Conservation (phyloP, 2,329 filamentous ascomycete species). For the Aspergillus clavatus region DNA sequence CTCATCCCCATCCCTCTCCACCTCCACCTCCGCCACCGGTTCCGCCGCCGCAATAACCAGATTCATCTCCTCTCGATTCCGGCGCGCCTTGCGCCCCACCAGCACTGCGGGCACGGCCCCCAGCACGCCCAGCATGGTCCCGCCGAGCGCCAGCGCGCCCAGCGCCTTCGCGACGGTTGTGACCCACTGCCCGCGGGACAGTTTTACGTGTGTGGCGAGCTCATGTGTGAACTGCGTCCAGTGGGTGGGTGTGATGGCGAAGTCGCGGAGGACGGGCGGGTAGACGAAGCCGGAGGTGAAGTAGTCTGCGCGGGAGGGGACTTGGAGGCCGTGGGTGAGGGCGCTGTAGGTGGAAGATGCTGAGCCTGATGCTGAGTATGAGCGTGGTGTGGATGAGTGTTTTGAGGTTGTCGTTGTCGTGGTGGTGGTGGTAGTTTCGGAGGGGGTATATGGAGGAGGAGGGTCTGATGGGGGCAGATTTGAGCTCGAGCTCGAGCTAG, state of each 20-base stretch:
- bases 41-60: slow-evolving; percentile 20
- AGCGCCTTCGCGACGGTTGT: slow-evolving; percentile 26
- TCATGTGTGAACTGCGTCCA: slow-evolving; percentile 27
- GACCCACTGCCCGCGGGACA: slow-evolving; percentile 27
- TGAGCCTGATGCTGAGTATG: background rate
- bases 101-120: slow-evolving; percentile 26
- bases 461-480: background rate
- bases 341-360: too few species aligned
- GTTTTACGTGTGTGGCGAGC: slow-evolving; percentile 23
- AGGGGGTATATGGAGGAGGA: background rate
- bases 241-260: slow-evolving; percentile 18
- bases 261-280: slow-evolving; percentile 19
- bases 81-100: slow-evolving; percentile 17
- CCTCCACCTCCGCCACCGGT: background rate
- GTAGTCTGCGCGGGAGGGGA: slow-evolving; percentile 23
- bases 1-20: background rate
- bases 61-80: slow-evolving; percentile 23
- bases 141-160: slow-evolving; percentile 26
- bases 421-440: background rate
- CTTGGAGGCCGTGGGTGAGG: slow-evolving; percentile 26
- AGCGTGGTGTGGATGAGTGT: background rate
- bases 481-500: too few species aligned
- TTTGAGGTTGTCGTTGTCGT: slow-evolving; percentile 13
- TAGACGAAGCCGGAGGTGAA: slow-evolving; percentile 30
- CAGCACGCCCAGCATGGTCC: slow-evolving; percentile 28